phyloP scores from a whole-genome alignment of 331 rosid species.

The Erythrophleum ivorense region DNA sequence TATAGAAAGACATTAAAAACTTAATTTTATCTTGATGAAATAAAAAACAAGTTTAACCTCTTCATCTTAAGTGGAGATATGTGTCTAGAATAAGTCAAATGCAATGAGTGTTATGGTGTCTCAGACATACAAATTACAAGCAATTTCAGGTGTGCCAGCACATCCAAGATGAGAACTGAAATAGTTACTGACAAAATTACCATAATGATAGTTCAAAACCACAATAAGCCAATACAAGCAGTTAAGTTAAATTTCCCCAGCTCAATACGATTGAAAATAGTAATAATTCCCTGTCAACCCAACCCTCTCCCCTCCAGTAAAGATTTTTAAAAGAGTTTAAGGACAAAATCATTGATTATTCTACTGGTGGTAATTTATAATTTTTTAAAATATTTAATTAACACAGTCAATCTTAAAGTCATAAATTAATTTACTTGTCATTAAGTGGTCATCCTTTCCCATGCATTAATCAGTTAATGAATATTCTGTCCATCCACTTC shows the following conservation, averaged over 20 bases:
- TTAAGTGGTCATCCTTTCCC: not conserved
- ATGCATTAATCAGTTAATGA: not conserved
- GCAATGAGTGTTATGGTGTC: not conserved
- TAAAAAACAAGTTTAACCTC: not conserved
- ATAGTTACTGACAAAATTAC: constrained; percentile 16
- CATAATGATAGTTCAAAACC: not conserved
- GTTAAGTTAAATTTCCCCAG: not conserved
- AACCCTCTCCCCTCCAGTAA: not conserved
- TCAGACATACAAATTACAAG: not conserved
- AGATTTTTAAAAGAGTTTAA: not conserved
- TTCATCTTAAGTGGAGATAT: not conserved
- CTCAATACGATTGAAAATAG: not conserved
- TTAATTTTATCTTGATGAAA: not conserved
- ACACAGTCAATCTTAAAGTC: not conserved
- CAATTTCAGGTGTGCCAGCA: constrained; percentile 5
- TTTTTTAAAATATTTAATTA: not conserved
- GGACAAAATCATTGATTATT: not conserved
- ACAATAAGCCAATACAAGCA: not conserved
- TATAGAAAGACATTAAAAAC: not conserved
- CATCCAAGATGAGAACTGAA: constrained; percentile 27
- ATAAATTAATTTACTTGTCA: not conserved
- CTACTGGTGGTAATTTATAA: not conserved
- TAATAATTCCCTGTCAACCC: not conserved
- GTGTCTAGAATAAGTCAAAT: not conserved
- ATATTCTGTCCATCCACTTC: not conserved